Percentiles rank a stretch among this genome's conserved stretches.
These are phyloP conservation scores for Boletales sp. DNA, from an alignment of 768 basidiomycete species.

Conservation along the genomic window DNA sequence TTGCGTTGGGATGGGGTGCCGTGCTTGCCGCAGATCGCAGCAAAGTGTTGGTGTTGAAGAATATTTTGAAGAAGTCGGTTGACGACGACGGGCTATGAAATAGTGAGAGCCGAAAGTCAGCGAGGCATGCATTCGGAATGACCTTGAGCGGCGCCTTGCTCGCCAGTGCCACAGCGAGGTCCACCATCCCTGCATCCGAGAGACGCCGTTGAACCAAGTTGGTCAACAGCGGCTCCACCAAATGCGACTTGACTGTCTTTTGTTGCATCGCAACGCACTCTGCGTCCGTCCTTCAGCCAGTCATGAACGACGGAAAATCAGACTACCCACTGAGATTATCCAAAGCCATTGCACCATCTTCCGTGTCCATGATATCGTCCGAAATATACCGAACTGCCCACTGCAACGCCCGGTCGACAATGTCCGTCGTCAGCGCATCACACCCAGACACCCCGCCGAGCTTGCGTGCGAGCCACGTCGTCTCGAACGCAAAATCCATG, in stretches of 20 bases:
- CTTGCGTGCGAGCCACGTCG: slow-evolving; percentile 31
- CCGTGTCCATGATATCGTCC: slow-evolving; percentile 25
- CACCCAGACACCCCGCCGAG: slow-evolving; percentile 24
- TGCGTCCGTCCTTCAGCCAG: slow-evolving; percentile 1
- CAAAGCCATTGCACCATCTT: slow-evolving; percentile 21
- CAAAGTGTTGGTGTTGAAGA: slow-evolving; percentile 66
- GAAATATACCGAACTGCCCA: slow-evolving; percentile 51
- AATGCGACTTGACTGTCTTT: slow-evolving; percentile 41
- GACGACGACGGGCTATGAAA: slow-evolving; percentile 55
- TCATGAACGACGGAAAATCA: background rate
- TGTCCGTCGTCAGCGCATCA: slow-evolving; percentile 20
- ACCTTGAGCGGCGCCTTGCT: slow-evolving; percentile 60
- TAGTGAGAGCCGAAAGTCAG: background rate
- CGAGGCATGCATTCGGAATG: slow-evolving; percentile 7
- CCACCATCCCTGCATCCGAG: slow-evolving; percentile 35
- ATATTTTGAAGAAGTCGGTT: slow-evolving; percentile 76
- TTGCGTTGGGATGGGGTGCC: slow-evolving; percentile 34
- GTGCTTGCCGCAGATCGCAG: slow-evolving; percentile 37
- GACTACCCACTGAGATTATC: slow-evolving; percentile 37
- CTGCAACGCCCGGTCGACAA: slow-evolving; percentile 48
- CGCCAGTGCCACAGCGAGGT: slow-evolving; percentile 42
- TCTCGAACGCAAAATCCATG: slow-evolving; percentile 26
- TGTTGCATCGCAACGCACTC: slow-evolving; percentile 12
- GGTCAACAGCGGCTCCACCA: slow-evolving; percentile 70
- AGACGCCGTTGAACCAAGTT: slow-evolving; percentile 63